A percentile compares a stretch with the other conserved stretches of the same genome.
Evolutionary conservation across 23 red algal genomes (phyloP).

Genomic region (Chondrus crispus): DNA sequence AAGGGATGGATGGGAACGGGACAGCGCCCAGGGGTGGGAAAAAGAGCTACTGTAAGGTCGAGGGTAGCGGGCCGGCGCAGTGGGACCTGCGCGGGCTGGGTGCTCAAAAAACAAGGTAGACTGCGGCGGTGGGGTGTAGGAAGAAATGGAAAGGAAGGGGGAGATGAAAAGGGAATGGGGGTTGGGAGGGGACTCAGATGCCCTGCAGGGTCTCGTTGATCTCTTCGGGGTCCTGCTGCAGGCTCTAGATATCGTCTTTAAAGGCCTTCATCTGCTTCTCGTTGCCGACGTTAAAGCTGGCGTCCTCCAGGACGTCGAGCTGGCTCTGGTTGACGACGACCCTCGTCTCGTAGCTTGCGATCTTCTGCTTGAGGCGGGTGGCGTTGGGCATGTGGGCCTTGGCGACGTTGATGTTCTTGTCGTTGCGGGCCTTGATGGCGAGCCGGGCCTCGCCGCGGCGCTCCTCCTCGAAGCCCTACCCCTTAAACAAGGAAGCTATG

Average conservation of each 20-base stretch:
- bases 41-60: too few species aligned
- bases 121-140: too few species aligned
- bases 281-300: background rate
- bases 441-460: slow-evolving; percentile 27
- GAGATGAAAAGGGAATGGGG: too few species aligned
- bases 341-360: slow-evolving; percentile 27
- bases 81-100: too few species aligned
- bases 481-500: too few species aligned
- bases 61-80: too few species aligned
- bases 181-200: too few species aligned
- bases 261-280: slow-evolving; percentile 15
- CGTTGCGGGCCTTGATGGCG: slow-evolving; percentile 4
- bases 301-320: slow-evolving; percentile 36
- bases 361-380: slow-evolving; percentile 32
- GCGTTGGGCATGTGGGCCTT: slow-evolving; percentile 15
- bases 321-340: slow-evolving; percentile 11
- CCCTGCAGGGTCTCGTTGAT: slow-evolving; percentile 37
- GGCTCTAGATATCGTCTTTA: background rate
- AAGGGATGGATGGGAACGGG: too few species aligned
- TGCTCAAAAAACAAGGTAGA: too few species aligned
- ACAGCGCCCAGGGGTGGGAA: too few species aligned
- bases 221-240: slow-evolving; percentile 23
- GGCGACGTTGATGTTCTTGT: slow-evolving; percentile 26
- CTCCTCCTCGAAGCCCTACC: slow-evolving; percentile 50
- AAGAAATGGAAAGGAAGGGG: too few species aligned